Percentiles rank a stretch among this genome's conserved stretches.
These are phyloP conservation scores for Globisporangium sylvaticum DNA, from an alignment of 352 stramenopile genomes.

Conservation along the genomic window DNA sequence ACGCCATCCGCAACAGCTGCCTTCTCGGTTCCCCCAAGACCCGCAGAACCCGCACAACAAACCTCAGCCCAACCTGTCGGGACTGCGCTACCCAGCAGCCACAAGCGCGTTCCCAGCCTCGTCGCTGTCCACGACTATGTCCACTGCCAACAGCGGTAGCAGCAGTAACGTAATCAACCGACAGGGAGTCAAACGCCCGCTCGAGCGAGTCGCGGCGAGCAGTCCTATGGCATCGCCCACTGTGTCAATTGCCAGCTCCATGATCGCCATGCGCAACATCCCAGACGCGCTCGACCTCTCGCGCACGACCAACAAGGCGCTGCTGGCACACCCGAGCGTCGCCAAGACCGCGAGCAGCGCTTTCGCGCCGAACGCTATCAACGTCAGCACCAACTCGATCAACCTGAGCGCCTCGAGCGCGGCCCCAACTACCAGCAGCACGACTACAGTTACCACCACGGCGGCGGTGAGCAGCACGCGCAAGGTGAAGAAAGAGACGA, in stretches of 20 bases:
- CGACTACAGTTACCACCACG: neutral
- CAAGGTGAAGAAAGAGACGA: constrained; percentile 26
- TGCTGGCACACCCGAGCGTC: constrained; percentile 18
- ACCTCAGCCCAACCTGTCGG: constrained; percentile 5
- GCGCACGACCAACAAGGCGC: constrained; percentile 17
- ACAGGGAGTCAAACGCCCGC: constrained; percentile 45
- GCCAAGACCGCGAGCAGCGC: constrained; percentile 3
- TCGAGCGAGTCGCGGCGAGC: constrained; percentile 21
- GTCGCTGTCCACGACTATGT: constrained; percentile 11
- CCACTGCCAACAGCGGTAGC: constrained; percentile 4
- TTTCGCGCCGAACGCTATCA: constrained; percentile 15
- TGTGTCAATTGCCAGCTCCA: constrained; percentile 51
- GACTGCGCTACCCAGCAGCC: constrained; percentile 6
- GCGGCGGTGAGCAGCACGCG: neutral
- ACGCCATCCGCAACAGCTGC: constrained; percentile 14
- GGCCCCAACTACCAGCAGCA: neutral
- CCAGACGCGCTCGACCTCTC: constrained; percentile 14
- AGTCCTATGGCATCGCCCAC: constrained; percentile 42
- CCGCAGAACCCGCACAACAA: neutral
- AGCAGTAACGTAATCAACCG: constrained; percentile 3
- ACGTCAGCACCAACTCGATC: constrained; percentile 32
- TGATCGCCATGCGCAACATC: constrained; percentile 60
- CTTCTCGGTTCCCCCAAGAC: constrained; percentile 16
- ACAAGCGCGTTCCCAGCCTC: constrained; percentile 15
- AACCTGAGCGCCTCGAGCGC: constrained; percentile 19